Base-by-base conservation (phyloP, 129 eudicot species). In the Tagetes patula region DNA sequence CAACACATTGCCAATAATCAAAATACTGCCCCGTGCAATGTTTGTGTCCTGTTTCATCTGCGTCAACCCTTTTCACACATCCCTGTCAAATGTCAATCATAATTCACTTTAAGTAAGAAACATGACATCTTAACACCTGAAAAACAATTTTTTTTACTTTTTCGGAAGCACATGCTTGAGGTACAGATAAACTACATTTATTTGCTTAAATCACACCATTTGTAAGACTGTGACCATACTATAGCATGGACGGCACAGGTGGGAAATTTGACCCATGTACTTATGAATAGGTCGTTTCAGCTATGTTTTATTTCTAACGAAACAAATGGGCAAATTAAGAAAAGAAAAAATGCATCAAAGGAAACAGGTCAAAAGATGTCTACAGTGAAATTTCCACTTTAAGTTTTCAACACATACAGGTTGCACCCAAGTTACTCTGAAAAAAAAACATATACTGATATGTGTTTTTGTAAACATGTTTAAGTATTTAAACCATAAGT, bases 1-100 rank as follows among this genome's bases (percentile, higher is more conserved):
- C 96, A 62, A 91, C 85, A 56, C 97, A 91, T 0, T 76, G 89
- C 92, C 92, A 91, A 71, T 86, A 91, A 81, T 91, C 97, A 81
- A 91, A 91, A 79, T 86, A 88, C 58, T 91, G 92, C 36, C 92
- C 96, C 10, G 96, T 88, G 80, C 97, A 91, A 77, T 91, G 97
- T 83, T 86, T 88, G 81, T 80, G 88, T 80, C 97, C 97, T 5
- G 84, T 71, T 48, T 88, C 97, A 81, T 91, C 97, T 39, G 85
- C 90, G 75, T 88, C 82, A 54, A 91, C 82, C 83, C 97, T 82
- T 61, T 86, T 75, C 40, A 82, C 81, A 77, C 97, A 88, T 47
- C 89, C 88, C 96, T 91, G 77, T 73, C 6, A 9, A 55, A 92
- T 91, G 77, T 73, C 6, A 9, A 55, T 55, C 39, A 20, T 43